Base-by-base conservation (phyloP, 768 basidiomycete genomes). In the Suillus subalutaceus region DNA sequence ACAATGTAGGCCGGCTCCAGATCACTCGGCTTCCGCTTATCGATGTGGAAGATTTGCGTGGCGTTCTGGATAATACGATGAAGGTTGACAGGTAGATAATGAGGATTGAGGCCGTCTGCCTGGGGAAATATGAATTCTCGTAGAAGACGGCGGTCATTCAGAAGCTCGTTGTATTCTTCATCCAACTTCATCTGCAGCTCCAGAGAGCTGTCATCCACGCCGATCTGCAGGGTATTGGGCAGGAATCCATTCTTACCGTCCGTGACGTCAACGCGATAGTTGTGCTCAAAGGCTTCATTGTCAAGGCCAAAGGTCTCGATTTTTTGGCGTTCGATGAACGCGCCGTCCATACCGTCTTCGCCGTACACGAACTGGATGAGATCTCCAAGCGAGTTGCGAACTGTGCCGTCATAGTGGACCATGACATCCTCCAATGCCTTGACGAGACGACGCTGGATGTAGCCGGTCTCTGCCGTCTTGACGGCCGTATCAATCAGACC, bases 401-500 rank as follows among this genome's bases (percentile, higher is more conserved):
- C 97, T 0, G 97, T 99, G 35, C 97, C 96, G 68, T 99, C 97
- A 74, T 99, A 99, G 77, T 92, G 92, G 46, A 99, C 96, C 88
- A 91, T 93, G 56, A 99, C 92, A 68, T 99, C 97, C 78, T 99
- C 97, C 71, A 99, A 81, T 0, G 97, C 97, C 80, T 99, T 99
- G 72, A 99, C 97, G 68, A 99, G 84, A 66, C 97, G 93, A 72
- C 97, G 93, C 77, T 99, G 97, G 72, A 99, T 99, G 77, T 99
- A 99, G 70, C 97, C 97, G 0, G 97, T 99, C 80, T 99, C 97
- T 56, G 97, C 97, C 5, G 97, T 99, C 83, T 99, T 99, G 77
- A 99, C 96, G 48, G 97, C 97, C 4, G 97, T 99, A 84, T 99
- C 97, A 73, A 99, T 98, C 63, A 99, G 80, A 84, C 97, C 97